Base-by-base conservation (phyloP, 2,329 filamentous ascomycete species). In the Calonectria henricotiae region DNA sequence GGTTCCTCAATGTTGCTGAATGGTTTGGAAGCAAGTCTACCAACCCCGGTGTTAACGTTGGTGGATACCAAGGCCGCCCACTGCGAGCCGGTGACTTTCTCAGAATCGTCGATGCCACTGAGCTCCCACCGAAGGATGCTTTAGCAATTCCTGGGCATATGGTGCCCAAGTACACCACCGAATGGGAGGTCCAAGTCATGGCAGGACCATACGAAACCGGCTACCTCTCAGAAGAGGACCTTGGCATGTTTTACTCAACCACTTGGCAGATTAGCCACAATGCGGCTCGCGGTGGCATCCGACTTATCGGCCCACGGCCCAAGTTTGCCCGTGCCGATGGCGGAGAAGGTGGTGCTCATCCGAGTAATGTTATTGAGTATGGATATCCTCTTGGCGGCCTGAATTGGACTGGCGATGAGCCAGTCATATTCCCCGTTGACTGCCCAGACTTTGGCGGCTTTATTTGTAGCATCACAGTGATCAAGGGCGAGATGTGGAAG, bases 231-330 rank as follows among this genome's bases (percentile, higher is more conserved):
- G 76, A 83, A 0, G 85, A 88, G 62, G 88, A 88, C 65, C 85
- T 89, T 61, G 84, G 89, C 11, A 88, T 87, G 80, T 83, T 92
- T 2, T 92, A 90, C 78, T 79, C 80, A 5, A 87, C 86, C 0
- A 80, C 84, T n/a, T 91, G 89, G 87, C 88, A 88, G 60, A 83
- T 92, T 2, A 89, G 86, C 0, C 89, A 92, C 73, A 91, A 92
- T 69, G 86, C 88, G 0, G 88, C 87, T 13, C 83, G 90, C 67
- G 89, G 86, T 46, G 90, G 89, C 0, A 88, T 92, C 30, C 85
- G 90, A 7, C 83, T 92, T 0, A 79, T 89, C 1, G 90, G 90
- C 0, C 89, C 89, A 0, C 84, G 86, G 0, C 88, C 89, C 0
- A 85, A 86, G 71, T 92, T 88, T 87, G 88, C 89, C 15, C 83